These are phyloP conservation scores for Ormosia semicastrata DNA, from an alignment of 306 rosid species.

Conservation along the genomic window DNA sequence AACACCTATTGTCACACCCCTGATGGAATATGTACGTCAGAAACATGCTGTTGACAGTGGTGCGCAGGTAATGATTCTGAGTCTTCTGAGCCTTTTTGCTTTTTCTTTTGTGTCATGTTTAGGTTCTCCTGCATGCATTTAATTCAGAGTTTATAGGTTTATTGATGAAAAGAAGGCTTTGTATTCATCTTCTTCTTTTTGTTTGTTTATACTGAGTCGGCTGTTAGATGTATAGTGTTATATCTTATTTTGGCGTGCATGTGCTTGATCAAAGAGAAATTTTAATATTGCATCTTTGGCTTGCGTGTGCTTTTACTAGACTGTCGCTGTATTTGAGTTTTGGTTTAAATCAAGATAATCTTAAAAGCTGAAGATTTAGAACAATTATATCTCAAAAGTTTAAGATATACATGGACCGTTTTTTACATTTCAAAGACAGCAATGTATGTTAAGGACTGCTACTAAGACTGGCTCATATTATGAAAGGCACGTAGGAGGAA, in stretches of 20 bases:
- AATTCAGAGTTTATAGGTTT: neutral
- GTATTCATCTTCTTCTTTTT: neutral
- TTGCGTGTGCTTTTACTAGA: neutral
- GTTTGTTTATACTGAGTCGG: neutral
- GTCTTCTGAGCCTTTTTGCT: neutral
- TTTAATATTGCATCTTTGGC: neutral
- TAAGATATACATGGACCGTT: neutral
- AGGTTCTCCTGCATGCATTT: neutral
- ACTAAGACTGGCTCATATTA: neutral
- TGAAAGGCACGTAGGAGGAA: neutral
- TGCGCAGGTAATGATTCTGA: constrained; percentile 56
- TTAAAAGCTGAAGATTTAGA: neutral
- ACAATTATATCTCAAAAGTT: neutral
- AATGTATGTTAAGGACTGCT: neutral
- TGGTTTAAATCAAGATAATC: neutral
- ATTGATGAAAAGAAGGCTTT: neutral
- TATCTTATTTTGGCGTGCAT: neutral
- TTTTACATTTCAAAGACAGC: constrained; percentile 2
- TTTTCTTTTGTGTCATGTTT: neutral
- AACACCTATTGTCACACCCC: constrained; percentile 73
- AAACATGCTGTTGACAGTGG: constrained; percentile 67
- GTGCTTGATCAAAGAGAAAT: neutral
- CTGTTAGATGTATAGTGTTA: neutral
- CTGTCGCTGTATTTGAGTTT: neutral
- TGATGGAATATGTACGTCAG: constrained; percentile 91